Conservation (phyloP, 495 filamentous ascomycete genomes). For the Letharia columbiana region DNA sequence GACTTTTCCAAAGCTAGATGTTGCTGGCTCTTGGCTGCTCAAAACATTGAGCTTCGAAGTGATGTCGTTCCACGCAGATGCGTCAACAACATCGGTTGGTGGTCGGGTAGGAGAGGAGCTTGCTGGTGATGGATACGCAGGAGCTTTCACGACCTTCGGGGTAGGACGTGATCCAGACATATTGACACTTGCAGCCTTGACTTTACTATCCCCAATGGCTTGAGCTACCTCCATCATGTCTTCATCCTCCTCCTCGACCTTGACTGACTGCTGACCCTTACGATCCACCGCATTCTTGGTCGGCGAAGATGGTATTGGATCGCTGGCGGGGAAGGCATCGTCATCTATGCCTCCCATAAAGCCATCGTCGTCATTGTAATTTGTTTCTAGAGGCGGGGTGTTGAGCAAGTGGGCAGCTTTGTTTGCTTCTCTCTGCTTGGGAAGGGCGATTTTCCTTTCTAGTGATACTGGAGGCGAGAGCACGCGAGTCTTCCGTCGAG, state of each 20-base stretch:
- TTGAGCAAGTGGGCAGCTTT: constrained; percentile 31
- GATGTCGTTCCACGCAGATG: constrained; percentile 85
- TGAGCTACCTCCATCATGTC: constrained; percentile 82
- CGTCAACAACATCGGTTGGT: constrained; percentile 53
- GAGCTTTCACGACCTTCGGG: constrained; percentile 59
- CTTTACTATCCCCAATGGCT: constrained; percentile 53
- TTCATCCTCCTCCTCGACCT: constrained; percentile 58
- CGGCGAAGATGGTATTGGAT: constrained; percentile 80
- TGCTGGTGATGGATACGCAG: constrained; percentile 55
- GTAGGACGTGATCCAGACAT: constrained; percentile 74
- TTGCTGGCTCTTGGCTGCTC: constrained; percentile 57
- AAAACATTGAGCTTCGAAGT: constrained; percentile 80
- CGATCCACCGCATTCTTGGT: constrained; percentile 70
- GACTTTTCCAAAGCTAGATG: constrained; percentile 63
- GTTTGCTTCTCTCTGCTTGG: constrained; percentile 18
- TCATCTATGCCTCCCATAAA: constrained; percentile 42
- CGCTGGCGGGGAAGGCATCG: constrained; percentile 71
- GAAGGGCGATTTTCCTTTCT: constrained; percentile 41
- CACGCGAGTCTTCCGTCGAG: constrained; percentile 67
- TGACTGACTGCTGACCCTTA: constrained; percentile 50
- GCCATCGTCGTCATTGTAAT: constrained; percentile 51
- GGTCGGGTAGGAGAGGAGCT: constrained; percentile 67
- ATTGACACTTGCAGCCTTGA: constrained; percentile 65
- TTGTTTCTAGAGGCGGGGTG: constrained; percentile 32
- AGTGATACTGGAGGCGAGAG: constrained; percentile 63